phyloP scores from a whole-genome alignment of 2,329 filamentous ascomycete genomes.

The Aspergillus aculeatinus region DNA sequence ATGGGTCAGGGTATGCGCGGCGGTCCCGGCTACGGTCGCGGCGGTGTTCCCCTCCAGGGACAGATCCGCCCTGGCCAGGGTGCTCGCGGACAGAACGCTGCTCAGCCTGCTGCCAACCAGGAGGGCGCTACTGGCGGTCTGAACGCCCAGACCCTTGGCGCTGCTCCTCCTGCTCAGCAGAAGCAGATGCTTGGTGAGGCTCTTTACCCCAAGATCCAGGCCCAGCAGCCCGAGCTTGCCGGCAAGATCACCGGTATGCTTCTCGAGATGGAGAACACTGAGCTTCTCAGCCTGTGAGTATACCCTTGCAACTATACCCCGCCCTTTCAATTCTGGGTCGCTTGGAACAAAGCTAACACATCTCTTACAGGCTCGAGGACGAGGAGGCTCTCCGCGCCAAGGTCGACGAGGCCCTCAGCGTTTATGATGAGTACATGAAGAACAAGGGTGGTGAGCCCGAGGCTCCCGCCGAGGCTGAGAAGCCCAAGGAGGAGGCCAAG shows the following conservation, averaged over 20 bases:
- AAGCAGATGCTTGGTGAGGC: slow-evolving; percentile 98
- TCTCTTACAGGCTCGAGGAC: slow-evolving; percentile 71
- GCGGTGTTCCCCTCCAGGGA: slow-evolving; percentile 43
- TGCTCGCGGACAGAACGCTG: slow-evolving; percentile 44
- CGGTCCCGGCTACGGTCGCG: slow-evolving; percentile 47
- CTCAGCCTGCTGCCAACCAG: slow-evolving; percentile 35
- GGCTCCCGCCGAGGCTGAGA: slow-evolving; percentile 42
- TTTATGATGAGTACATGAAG: slow-evolving; percentile 99
- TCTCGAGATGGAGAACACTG: slow-evolving; percentile 96
- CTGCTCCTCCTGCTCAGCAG: slow-evolving; percentile 70
- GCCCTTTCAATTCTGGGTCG: too few relatives aligned
- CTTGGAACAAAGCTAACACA: slow-evolving; percentile 11
- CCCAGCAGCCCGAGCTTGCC: slow-evolving; percentile 89
- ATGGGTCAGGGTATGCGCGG: slow-evolving; percentile 57
- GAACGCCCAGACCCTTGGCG: slow-evolving; percentile 52
- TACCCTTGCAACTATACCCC: neutral
- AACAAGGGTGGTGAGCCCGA: slow-evolving; percentile 58
- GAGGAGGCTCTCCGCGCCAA: slow-evolving; percentile 86
- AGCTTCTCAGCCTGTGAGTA: slow-evolving; percentile 93
- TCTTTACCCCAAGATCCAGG: slow-evolving; percentile 97
- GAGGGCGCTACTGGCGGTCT: slow-evolving; percentile 42
- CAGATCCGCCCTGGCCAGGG: slow-evolving; percentile 44
- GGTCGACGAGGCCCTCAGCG: slow-evolving; percentile 94
- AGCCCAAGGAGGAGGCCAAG: slow-evolving; percentile 46
- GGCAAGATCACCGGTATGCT: slow-evolving; percentile 99